Conservation (phyloP, 257 asterid species). For the Nicotiana benthamiana region DNA sequence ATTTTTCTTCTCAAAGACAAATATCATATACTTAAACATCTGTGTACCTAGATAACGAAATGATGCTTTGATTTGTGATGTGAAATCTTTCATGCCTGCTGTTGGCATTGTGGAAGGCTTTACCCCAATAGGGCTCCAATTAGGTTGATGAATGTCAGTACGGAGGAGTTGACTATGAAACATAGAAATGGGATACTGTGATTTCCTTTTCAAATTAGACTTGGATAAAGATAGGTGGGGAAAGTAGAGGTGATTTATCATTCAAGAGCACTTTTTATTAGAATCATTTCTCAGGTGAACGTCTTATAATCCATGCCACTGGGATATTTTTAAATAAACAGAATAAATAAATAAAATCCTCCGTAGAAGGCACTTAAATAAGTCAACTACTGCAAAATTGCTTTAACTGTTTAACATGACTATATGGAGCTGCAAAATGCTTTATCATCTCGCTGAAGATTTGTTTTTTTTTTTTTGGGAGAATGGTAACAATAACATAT, state of each 20-base stretch:
- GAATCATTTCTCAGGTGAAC: not conserved
- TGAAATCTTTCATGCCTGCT: not conserved
- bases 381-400: not conserved
- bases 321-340: not conserved
- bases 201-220: not conserved
- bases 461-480: no score
- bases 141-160: not conserved
- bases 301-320: not conserved
- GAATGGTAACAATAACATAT: no score
- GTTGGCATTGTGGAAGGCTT: not conserved
- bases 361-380: not conserved
- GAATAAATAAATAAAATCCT: not conserved
- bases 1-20: slow-evolving; percentile 7
- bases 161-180: not conserved
- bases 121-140: not conserved
- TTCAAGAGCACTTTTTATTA: not conserved
- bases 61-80: not conserved
- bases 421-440: no score
- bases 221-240: not conserved
- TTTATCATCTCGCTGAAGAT: no score
- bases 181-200: not conserved
- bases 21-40: not conserved
- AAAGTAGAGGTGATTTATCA: not conserved
- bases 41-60: slow-evolving; percentile 5
- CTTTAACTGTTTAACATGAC: no score